These are phyloP conservation scores for Phytophthora pluvialis DNA, from an alignment of 352 stramenopile genomes.

Conservation along the genomic window DNA sequence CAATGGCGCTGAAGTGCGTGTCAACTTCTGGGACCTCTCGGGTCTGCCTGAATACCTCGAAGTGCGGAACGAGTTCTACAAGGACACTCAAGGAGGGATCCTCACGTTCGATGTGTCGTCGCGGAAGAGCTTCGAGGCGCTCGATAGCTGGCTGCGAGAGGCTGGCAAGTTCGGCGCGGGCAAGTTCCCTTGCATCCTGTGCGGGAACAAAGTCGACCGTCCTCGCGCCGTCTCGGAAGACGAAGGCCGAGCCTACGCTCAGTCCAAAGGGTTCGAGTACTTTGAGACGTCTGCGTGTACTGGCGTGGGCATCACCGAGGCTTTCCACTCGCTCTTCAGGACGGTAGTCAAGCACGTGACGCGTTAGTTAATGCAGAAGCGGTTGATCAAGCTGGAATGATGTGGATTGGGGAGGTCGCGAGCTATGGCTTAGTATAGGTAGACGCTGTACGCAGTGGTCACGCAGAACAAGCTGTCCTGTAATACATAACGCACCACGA, in stretches of 20 bases:
- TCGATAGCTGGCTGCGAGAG: slow-evolving; percentile 91
- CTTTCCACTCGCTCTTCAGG: slow-evolving; percentile 86
- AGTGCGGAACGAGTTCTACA: slow-evolving; percentile 98
- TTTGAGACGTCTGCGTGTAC: slow-evolving; percentile 94
- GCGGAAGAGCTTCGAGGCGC: slow-evolving; percentile 80
- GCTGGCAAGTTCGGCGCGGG: slow-evolving; percentile 88
- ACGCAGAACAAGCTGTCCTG: slow-evolving; percentile 92
- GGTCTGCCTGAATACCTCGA: slow-evolving; percentile 94
- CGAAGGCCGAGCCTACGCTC: slow-evolving; percentile 78
- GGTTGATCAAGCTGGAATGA: neutral
- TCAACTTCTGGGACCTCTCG: slow-evolving; percentile 97
- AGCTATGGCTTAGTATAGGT: slow-evolving; percentile 72
- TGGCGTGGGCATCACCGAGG: slow-evolving; percentile 84
- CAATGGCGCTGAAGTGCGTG: slow-evolving; percentile 69
- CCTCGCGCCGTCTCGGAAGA: slow-evolving; percentile 77
- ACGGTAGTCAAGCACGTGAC: slow-evolving; percentile 55
- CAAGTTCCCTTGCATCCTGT: slow-evolving; percentile 89
- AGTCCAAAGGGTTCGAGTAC: slow-evolving; percentile 85
- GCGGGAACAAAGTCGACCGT: slow-evolving; percentile 93
- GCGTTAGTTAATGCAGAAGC: slow-evolving; percentile 11
- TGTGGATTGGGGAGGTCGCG: slow-evolving; percentile 1
- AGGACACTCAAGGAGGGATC: slow-evolving; percentile 87
- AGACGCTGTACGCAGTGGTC: slow-evolving; percentile 88
- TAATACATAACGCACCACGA: slow-evolving; percentile 3
- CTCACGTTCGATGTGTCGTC: slow-evolving; percentile 85